Evolutionary conservation across 768 basidiomycete species (phyloP).

Genomic region (Udeniomyces megalosporus): DNA sequence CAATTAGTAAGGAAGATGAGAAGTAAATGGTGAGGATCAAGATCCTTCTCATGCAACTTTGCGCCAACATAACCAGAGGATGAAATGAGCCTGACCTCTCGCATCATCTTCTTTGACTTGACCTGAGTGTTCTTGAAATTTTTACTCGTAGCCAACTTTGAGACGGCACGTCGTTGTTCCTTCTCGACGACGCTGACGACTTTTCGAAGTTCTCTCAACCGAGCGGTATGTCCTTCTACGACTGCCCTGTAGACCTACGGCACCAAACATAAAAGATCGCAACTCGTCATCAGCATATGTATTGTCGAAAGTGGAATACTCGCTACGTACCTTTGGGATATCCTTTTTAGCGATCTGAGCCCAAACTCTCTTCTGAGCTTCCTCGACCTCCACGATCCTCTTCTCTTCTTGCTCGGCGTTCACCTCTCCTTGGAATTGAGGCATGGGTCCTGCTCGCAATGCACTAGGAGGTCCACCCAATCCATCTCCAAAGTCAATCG

Average conservation of each 20-base stretch:
- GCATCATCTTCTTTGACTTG: constrained; percentile 73
- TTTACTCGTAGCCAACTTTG: constrained; percentile 45
- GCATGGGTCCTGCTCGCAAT: background rate
- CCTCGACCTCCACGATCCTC: constrained; percentile 25
- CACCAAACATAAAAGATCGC: background rate
- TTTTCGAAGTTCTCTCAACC: constrained; percentile 55
- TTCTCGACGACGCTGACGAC: constrained; percentile 56
- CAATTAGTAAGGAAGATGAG: background rate
- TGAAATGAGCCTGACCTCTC: constrained; percentile 32
- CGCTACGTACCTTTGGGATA: constrained; percentile 50
- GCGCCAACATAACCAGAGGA: background rate
- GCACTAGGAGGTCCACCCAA: background rate
- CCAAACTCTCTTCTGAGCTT: constrained; percentile 78
- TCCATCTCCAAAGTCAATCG: background rate
- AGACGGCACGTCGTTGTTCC: constrained; percentile 53
- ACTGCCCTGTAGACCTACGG: constrained; percentile 65
- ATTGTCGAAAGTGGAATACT: background rate
- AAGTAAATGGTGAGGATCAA: background rate
- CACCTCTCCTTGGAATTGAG: background rate
- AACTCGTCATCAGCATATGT: too few species aligned
- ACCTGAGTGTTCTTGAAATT: constrained; percentile 65
- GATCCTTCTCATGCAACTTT: background rate
- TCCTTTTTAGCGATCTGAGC: constrained; percentile 70
- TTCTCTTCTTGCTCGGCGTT: background rate
- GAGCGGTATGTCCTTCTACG: constrained; percentile 46